Percentiles rank a stretch among this genome's conserved stretches.
Conservation (phyloP, 768 basidiomycete genomes). For the Coprinellus aureogranulatus region DNA sequence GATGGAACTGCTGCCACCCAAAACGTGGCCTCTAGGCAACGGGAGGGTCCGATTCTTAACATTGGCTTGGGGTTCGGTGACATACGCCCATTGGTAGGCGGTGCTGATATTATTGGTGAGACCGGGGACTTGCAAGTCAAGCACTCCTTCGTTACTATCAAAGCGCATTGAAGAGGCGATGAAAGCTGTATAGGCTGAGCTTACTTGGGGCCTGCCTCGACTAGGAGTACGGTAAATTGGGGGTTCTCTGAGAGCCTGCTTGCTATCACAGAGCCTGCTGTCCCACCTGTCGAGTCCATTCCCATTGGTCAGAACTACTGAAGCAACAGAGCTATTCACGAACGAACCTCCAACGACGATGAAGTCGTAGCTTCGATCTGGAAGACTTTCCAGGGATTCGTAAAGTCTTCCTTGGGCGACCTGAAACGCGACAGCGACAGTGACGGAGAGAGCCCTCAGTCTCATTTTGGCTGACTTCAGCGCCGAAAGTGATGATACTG, state of each 20-base stretch:
- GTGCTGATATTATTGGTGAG: background rate
- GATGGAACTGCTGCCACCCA: slow-evolving; percentile 18
- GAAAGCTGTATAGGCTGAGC: background rate
- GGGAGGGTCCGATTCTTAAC: slow-evolving; percentile 8
- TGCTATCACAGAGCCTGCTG: slow-evolving; percentile 45
- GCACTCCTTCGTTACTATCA: slow-evolving; percentile 13
- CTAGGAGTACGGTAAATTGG: slow-evolving; percentile 34
- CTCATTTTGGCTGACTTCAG: background rate
- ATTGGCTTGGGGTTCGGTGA: slow-evolving; percentile 10
- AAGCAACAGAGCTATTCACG: slow-evolving; percentile 9
- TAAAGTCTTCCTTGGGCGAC: background rate
- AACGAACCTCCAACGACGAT: slow-evolving; percentile 25
- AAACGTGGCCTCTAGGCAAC: slow-evolving; percentile 12
- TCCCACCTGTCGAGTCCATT: slow-evolving; percentile 25
- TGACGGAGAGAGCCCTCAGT: background rate
- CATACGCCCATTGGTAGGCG: slow-evolving; percentile 15
- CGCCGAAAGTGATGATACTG: too few species aligned
- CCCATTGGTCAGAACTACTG: background rate
- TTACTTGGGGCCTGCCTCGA: slow-evolving; percentile 35
- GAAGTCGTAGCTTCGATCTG: slow-evolving; percentile 10
- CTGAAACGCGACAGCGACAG: background rate
- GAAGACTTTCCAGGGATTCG: background rate
- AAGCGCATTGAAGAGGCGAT: background rate
- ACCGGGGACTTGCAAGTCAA: slow-evolving; percentile 14
- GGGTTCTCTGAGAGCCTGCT: slow-evolving; percentile 40